A percentile compares a stretch with the other conserved stretches of the same genome.
phyloP scores from a whole-genome alignment of 495 filamentous ascomycete genomes.

The Schizothecium vesticola region DNA sequence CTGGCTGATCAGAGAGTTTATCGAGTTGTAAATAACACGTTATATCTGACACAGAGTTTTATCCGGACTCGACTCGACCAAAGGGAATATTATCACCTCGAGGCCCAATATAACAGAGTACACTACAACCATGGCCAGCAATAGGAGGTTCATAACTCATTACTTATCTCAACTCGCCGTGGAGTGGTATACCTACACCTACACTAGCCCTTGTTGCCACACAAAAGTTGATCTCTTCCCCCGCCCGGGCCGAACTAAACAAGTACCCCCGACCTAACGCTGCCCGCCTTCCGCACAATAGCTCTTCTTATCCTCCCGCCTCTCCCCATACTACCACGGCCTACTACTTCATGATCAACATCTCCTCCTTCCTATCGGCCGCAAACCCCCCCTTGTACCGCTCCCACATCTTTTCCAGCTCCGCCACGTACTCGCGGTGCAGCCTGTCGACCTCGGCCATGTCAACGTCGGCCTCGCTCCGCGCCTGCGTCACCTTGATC shows the following conservation, averaged over 20 bases:
- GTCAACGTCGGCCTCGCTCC: slow-evolving; percentile 44
- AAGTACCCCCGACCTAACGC: background rate
- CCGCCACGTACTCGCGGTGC: slow-evolving; percentile 70
- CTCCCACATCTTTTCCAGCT: slow-evolving; percentile 80
- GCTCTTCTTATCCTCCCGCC: no score
- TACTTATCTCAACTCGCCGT: background rate
- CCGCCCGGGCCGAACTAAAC: background rate
- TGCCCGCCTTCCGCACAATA: no score
- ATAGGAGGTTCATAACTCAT: background rate
- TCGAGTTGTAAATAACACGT: no score
- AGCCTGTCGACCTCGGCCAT: slow-evolving; percentile 72
- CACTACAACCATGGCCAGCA: background rate
- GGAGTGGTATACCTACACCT: background rate
- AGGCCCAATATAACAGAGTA: background rate
- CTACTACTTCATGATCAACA: slow-evolving; percentile 67
- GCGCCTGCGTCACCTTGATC: slow-evolving; percentile 53
- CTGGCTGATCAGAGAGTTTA: no score
- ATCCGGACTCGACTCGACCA: no score
- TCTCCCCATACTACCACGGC: no score
- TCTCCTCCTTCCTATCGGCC: slow-evolving; percentile 60
- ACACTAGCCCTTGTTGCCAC: background rate
- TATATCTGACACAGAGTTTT: no score
- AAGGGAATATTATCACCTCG: no score
- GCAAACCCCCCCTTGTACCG: slow-evolving; percentile 84
- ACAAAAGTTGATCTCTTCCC: background rate